phyloP scores from a whole-genome alignment of 768 basidiomycete genomes.

The Lyophyllum shimeji region DNA sequence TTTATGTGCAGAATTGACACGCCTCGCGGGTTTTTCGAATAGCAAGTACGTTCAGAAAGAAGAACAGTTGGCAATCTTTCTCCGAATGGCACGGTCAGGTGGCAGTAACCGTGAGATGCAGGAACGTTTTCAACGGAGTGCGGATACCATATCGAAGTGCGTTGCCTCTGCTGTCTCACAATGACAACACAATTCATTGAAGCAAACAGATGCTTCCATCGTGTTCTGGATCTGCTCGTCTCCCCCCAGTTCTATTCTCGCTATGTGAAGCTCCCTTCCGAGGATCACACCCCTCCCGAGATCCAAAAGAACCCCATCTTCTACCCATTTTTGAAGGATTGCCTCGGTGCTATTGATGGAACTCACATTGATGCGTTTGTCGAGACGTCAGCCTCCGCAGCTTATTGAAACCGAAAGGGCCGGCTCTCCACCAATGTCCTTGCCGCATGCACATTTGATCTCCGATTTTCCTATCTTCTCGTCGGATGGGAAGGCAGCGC shows the following conservation, averaged over 20 bases:
- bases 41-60: too few relatives aligned
- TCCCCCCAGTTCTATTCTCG: background rate
- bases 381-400: slow-evolving; percentile 5
- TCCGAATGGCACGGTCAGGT: too few relatives aligned
- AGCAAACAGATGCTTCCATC: slow-evolving; percentile 21
- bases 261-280: slow-evolving; percentile 6
- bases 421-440: slow-evolving; percentile 37
- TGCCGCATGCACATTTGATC: slow-evolving; percentile 30
- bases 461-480: slow-evolving; percentile 36
- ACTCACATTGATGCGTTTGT: slow-evolving; percentile 25
- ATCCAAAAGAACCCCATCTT: slow-evolving; percentile 23
- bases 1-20: too few relatives aligned
- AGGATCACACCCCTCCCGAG: slow-evolving; percentile 21
- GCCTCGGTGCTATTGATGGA: slow-evolving; percentile 33
- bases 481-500: slow-evolving; percentile 41
- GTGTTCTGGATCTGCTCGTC: slow-evolving; percentile 16
- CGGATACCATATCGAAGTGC: slow-evolving; percentile 36
- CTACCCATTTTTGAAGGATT: slow-evolving; percentile 31
- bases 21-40: too few relatives aligned
- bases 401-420: slow-evolving; percentile 28
- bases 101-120: slow-evolving; percentile 23
- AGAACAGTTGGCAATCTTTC: too few relatives aligned
- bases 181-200: background rate
- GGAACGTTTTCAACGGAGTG: slow-evolving; percentile 36
- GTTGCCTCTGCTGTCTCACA: background rate